Evolutionary conservation across 2,329 filamentous ascomycete genomes (phyloP).

Genomic region (Pleomassaria siparia): DNA sequence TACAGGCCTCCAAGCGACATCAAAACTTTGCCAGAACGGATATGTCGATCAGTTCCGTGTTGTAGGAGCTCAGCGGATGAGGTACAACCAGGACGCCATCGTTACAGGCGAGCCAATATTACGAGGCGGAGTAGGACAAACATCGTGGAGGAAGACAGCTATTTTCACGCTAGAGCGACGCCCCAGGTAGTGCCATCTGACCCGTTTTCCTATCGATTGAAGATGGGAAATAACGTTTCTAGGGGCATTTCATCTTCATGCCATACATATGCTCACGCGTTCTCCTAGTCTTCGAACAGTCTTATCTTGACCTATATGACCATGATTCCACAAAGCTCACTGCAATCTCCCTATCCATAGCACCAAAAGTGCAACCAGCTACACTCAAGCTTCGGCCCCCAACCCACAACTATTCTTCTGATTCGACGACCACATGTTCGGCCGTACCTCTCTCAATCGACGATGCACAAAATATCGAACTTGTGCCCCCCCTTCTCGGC

Average conservation of each 20-base stretch:
- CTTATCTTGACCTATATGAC: neutral
- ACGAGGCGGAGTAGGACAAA: constrained; percentile 7
- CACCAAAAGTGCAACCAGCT: neutral
- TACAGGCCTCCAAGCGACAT: neutral
- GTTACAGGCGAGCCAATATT: constrained; percentile 6
- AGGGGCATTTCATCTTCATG: neutral
- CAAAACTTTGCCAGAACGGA: neutral
- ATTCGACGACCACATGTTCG: constrained; percentile 1
- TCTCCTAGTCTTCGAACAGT: neutral
- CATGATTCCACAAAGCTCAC: neutral
- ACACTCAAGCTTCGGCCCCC: constrained; percentile 3
- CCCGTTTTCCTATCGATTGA: neutral
- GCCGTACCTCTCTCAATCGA: constrained; percentile 1
- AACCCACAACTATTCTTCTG: neutral
- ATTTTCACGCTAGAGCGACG: constrained; percentile 2
- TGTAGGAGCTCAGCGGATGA: neutral
- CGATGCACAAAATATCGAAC: constrained; percentile 1
- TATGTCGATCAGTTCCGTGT: neutral
- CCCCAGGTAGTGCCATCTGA: neutral
- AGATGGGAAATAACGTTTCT: neutral
- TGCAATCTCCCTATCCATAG: neutral
- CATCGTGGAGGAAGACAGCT: constrained; percentile 7
- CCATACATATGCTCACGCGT: neutral
- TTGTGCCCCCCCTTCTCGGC: constrained; percentile 2
- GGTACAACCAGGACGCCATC: constrained; percentile 1